Conservation (phyloP, 108 stramenopile genomes). For the Cafeteria roenbergensis region DNA sequence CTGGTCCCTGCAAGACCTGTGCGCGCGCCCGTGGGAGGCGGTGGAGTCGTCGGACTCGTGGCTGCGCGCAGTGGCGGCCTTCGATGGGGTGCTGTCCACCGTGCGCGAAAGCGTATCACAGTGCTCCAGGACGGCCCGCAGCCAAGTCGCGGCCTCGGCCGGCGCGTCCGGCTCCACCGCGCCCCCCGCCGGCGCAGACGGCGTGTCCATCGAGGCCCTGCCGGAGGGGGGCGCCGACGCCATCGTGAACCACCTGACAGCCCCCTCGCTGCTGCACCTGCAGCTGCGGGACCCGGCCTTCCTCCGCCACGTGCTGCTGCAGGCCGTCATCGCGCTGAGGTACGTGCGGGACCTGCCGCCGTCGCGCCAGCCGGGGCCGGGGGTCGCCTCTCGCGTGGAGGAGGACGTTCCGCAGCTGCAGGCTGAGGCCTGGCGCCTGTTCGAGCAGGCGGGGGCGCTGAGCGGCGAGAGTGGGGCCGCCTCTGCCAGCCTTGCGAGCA, state of each 20-base stretch:
- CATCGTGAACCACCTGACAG: background rate
- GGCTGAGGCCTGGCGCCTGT: too few species aligned
- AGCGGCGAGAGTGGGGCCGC: too few species aligned
- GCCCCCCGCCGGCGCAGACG: too few species aligned
- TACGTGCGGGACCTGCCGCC: background rate
- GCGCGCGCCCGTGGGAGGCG: too few species aligned
- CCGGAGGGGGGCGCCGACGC: background rate
- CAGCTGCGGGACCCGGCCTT: background rate
- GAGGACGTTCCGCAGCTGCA: too few species aligned
- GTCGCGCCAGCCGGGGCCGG: too few species aligned
- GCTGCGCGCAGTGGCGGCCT: background rate
- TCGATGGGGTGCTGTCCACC: background rate
- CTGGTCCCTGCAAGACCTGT: too few species aligned
- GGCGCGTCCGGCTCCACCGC: too few species aligned
- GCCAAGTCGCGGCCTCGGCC: background rate
- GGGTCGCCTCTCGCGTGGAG: too few species aligned
- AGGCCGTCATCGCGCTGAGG: background rate
- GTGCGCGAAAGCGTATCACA: background rate
- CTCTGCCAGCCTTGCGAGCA: too few species aligned
- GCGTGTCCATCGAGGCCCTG: background rate
- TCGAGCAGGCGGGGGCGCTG: too few species aligned
- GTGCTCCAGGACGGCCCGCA: background rate
- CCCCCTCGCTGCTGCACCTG: background rate
- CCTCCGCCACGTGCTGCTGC: background rate
- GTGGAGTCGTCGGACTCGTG: background rate